Evolutionary conservation across 495 filamentous ascomycete species (phyloP), one percentile per base, ranked within the genome.

Genomic region (Aspergillus ostianus): DNA sequence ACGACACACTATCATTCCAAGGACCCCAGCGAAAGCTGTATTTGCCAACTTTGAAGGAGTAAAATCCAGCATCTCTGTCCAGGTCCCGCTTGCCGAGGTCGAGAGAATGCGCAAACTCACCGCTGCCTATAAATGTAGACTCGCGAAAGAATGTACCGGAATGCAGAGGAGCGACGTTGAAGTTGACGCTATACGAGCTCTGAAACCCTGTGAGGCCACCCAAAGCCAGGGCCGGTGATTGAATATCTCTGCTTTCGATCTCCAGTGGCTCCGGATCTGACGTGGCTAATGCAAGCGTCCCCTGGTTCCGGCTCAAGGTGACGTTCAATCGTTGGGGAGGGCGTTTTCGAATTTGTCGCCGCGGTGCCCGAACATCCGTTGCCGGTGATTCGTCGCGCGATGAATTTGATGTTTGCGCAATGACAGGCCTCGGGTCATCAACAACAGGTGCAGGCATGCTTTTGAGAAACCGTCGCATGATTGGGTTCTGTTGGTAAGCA

Each of bases 131-230:
- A 52, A 95, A 81, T 12, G 91, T 92, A 51, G 73, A 81, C 63
- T 87, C 77, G 64, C 93, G 90, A 64, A 95, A 94, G 70, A 81
- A 94, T 1, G 86, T 87, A 0, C 88, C 90, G 12, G 71, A 56
- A 48, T 77, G 79, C 23, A 96, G 73, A 26, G 91, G 87, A 46
- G 76, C 78, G 29, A 92, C 70, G 53, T 90, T 87, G 59, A 97
- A 97, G 62, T 90, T 84, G 13, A 86, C 78, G 0, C 90, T 82
- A 66, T 95, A 97, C 21, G 78, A 76, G 10, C 65, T 63, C 55
- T 72, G 69, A 62, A 72, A 87, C 80, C 23, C 87, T 51, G 87
- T 79, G 23, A 85, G 80, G 15, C 64, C 64, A 13, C 58, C 65
- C 36, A 49, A 29, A 17, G 41, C 46, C 17, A 64, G 65, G 53